Conservation (phyloP, 345 rosid species). For the Camelina sativa region DNA sequence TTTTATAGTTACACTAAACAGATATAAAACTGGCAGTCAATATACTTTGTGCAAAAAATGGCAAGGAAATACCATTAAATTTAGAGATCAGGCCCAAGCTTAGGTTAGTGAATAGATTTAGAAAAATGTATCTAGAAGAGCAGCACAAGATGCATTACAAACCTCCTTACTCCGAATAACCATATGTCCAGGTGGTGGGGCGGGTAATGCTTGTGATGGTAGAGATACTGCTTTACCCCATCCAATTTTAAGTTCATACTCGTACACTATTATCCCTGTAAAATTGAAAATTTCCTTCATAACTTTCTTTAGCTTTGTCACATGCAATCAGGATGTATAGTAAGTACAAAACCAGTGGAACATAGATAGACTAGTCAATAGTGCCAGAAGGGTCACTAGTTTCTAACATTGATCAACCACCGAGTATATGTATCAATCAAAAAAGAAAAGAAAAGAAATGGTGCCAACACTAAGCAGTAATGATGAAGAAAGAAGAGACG, state of each 20-base stretch:
- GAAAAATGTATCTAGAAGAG: slow-evolving; percentile 25
- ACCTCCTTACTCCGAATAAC: slow-evolving; percentile 99
- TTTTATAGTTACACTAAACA: slow-evolving; percentile 34
- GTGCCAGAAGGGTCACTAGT: slow-evolving; percentile 18
- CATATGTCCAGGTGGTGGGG: slow-evolving; percentile 99
- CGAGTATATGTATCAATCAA: background rate
- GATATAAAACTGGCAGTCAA: background rate
- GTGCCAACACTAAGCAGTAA: slow-evolving; percentile 25
- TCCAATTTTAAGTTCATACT: slow-evolving; percentile 95
- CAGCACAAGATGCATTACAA: slow-evolving; percentile 38
- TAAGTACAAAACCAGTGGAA: slow-evolving; percentile 15
- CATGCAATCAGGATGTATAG: slow-evolving; percentile 22
- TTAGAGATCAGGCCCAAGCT: slow-evolving; percentile 3
- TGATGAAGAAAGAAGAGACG: background rate
- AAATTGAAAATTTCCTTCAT: slow-evolving; percentile 20
- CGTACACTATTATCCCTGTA: slow-evolving; percentile 90
- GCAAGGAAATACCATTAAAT: slow-evolving; percentile 18
- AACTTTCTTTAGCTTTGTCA: slow-evolving; percentile 25
- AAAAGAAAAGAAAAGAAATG: background rate
- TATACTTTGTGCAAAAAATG: background rate
- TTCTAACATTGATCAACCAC: slow-evolving; percentile 20
- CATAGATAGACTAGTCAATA: slow-evolving; percentile 21
- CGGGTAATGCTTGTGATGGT: slow-evolving; percentile 98
- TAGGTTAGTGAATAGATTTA: background rate
- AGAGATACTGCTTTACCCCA: slow-evolving; percentile 99